These are phyloP conservation scores for Amylocystis lapponica DNA, from an alignment of 768 basidiomycete species.

Conservation along the genomic window DNA sequence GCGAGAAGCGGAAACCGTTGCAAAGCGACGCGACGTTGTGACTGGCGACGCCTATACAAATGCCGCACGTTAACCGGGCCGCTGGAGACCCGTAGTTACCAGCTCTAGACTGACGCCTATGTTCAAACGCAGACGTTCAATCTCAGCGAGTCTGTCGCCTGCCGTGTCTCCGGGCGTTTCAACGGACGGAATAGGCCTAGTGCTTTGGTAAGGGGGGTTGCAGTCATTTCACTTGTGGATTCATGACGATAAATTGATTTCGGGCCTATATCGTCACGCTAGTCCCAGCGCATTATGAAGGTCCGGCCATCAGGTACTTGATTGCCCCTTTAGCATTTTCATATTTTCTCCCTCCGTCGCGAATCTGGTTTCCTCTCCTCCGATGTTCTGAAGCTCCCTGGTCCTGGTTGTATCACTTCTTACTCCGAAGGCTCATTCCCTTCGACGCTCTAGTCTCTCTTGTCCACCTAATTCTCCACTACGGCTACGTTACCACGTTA, in stretches of 20 bases:
- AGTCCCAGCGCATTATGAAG: slow-evolving; percentile 17
- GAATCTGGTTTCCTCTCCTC: slow-evolving; percentile 4
- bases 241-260: slow-evolving; percentile 19
- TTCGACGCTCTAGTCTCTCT: slow-evolving; percentile 20
- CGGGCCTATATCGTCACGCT: slow-evolving; percentile 17
- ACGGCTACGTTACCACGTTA: slow-evolving; percentile 14
- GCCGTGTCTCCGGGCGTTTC: neutral
- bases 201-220: neutral
- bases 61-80: neutral
- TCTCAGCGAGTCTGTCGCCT: neutral
- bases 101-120: neutral
- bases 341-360: slow-evolving; percentile 12
- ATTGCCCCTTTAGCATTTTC: slow-evolving; percentile 14
- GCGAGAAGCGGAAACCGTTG: neutral
- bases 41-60: neutral
- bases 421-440: slow-evolving; percentile 17
- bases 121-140: no score
- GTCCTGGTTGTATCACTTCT: slow-evolving; percentile 21
- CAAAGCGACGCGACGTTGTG: neutral
- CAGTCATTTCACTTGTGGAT: slow-evolving; percentile 2
- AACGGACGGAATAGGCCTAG: slow-evolving; percentile 1
- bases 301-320: slow-evolving; percentile 16
- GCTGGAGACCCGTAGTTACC: neutral
- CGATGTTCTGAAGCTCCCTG: slow-evolving; percentile 19
- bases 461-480: slow-evolving; percentile 10